Base-by-base conservation (phyloP, 345 rosid species). In the Linum trigynum region DNA sequence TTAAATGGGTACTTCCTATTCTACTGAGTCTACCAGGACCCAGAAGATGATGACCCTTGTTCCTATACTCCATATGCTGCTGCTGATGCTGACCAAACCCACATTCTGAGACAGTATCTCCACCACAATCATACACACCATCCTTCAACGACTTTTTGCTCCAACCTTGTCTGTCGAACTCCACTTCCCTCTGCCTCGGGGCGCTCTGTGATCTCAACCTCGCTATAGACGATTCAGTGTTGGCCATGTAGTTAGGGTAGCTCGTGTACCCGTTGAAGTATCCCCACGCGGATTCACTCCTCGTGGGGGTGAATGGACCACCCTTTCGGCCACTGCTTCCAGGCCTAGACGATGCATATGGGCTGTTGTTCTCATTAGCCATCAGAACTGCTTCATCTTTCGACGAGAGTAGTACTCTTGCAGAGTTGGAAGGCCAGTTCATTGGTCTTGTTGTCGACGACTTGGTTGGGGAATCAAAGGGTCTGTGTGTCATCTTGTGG, bases 161-260 rank as follows among this genome's bases (percentile, higher is more conserved):
- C 5, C 73, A 82, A 71, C 84, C 73, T 37, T 72, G 71, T 59
- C 68, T 82, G 41, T 80, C 89, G 36, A 84, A 70, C 72, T 84
- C 95, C 6, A 85, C 74, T 15, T 11, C 50, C 82, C 99, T 83
- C 79, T 90, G 99, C 86, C 88, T 85, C 3, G 97, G 99, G 17
- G 87, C 92, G 71, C 99, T 94, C 61, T 86, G 95, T 38, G 97
- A 90, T 76, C 99, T 78, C 36, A 82, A 84, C 85, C 74, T 78
- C 9, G 50, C 50, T 2, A 41, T 41, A 15, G 65, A 62, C 6
- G 65, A 62, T 39, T 62, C 65, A 5, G 65, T 62, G 65, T 62
- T 62, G 42, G 50, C 65, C 65, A 62, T 62, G 51, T 62, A 62
- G 36, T 41, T 62, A 23, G 65, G 65, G 41, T 39, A 62, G 35